Evolutionary conservation across 768 basidiomycete species (phyloP), one percentile per base, ranked within the genome.

Genomic region (Boletellus sp.): DNA sequence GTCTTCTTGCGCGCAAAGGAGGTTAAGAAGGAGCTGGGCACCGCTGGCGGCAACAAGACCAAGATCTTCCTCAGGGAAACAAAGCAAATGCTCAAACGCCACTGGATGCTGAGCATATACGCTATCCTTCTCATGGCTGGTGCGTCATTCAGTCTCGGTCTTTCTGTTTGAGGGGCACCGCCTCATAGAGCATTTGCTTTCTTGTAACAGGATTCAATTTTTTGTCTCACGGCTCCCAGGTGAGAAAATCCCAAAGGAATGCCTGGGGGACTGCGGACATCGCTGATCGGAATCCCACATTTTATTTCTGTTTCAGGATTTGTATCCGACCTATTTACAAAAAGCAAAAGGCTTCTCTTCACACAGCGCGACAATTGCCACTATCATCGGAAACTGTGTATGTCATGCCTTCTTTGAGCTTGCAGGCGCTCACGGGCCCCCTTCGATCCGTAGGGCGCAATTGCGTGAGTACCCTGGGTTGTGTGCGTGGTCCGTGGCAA

Each of bases 91-190:
- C 70, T 95, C 34, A 90, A 81, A 72, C 68, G 65, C 1, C 90
- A 96, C 64, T 95, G 92, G 92, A 45, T 80, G 22, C 63, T 87
- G 37, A 90, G 87, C 62, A 80, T 94, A 50, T 94, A 94, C 59
- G 87, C 88, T 7, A 74, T 94, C 22, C 69, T 92, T 32, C 77
- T 94, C 51, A 90, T 93, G 87, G 83, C 87, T 5, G 74, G 73
- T 73, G 34, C 39, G 64, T 64, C 13, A 11, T 50, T 54, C 32
- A 6, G 1, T 16, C 11, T 13, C 1, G 6, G 22, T 17, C 13
- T 11, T 2, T 19, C 32, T 19, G 1, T 32, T 23, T 36, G 22
- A 17, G 16, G 11, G 10, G 4, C 9, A 2, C 33, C 24, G 3
- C 31, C 47, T 45, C 6, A 48, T 46, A 9, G 4, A 23, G 16